Base-by-base conservation (phyloP, 371 early-diverging fungal genomes). In the Mucor plumbeus region DNA sequence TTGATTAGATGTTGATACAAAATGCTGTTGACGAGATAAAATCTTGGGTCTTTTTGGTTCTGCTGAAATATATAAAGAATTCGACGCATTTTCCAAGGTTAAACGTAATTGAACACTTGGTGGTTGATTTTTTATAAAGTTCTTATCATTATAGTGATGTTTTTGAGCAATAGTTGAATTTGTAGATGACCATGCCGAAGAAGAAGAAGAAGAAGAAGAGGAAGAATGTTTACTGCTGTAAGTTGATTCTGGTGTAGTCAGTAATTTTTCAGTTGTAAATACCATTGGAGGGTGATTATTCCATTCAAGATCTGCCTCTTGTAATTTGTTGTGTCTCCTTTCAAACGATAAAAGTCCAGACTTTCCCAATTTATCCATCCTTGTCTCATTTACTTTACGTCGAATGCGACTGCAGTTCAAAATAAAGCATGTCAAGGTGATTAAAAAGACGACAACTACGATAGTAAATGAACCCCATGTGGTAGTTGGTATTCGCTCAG, bases 401-500 rank as follows among this genome's bases (percentile, higher is more conserved):
- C 72, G 67, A 36, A 79, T 66, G 10, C 75, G 66, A 57, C 65
- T 63, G 35, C 76, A 79, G 35, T 79, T 74, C 14, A 76, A 57
- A 21, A 79, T 79, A n/a, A 67, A 48, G 50, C 79, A 79, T 55
- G 77, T 76, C 26, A 79, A 60, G 5, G 76, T n/a, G 10, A 72
- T 69, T 41, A 79, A 61, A 19, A 61, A 58, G 17, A 74, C 69
- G 26, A 76, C 60, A 13, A 74, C 38, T 9, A 72, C 44, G 11
- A 74, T 68, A 3, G 76, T 74, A 21, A 70, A 68, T 0, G 79
- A 71, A 0, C 77, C 76, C 43, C 68, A 65, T 6, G 79, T 70
- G 6, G 69, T 62, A 15, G 79, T 79, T 4, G 79, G 77, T 41
- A 76, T 71, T 31, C 69, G 64, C 33, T 72, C 64, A 19, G 68